Conservation (phyloP, 2,329 filamentous ascomycete genomes). For the Daldinia sp. region DNA sequence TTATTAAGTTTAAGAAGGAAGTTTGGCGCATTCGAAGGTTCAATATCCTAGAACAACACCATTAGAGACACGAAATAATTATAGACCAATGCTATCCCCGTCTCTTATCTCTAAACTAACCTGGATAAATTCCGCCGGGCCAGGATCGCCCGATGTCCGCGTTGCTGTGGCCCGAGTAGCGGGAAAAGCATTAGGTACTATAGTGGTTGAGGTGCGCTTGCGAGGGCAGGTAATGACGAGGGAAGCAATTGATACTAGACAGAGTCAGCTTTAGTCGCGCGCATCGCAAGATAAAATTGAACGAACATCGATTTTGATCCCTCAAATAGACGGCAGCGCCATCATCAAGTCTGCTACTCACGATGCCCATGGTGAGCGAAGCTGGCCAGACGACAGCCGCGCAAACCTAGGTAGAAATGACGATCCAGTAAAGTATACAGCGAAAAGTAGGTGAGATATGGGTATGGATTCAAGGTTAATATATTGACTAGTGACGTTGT, state of each 20-base stretch:
- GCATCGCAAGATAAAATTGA: constrained; percentile 38
- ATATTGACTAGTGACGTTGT: constrained; percentile 38
- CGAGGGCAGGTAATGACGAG: constrained; percentile 82
- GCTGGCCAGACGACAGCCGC: constrained; percentile 43
- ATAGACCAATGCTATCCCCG: constrained; percentile 18
- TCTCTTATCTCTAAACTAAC: constrained; percentile 57
- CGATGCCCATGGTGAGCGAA: constrained; percentile 80
- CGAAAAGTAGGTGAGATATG: constrained; percentile 15
- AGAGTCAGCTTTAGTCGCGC: constrained; percentile 38
- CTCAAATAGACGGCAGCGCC: constrained; percentile 81
- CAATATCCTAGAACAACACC: constrained; percentile 72
- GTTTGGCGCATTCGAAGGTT: constrained; percentile 66
- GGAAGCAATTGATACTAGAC: constrained; percentile 83
- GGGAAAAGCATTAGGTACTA: constrained; percentile 87
- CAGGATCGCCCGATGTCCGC: constrained; percentile 76
- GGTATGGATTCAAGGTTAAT: constrained; percentile 27
- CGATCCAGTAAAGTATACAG: constrained; percentile 22
- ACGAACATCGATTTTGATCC: constrained; percentile 90
- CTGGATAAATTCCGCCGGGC: constrained; percentile 89
- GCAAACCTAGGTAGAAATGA: constrained; percentile 21
- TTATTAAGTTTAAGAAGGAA: constrained; percentile 89
- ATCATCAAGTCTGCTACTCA: constrained; percentile 89
- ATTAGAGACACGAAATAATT: constrained; percentile 32
- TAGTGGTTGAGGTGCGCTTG: constrained; percentile 77
- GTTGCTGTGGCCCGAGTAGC: constrained; percentile 78